Evolutionary conservation across 75 land plant species (phyloP).

Genomic region (Picea sitchensis): DNA sequence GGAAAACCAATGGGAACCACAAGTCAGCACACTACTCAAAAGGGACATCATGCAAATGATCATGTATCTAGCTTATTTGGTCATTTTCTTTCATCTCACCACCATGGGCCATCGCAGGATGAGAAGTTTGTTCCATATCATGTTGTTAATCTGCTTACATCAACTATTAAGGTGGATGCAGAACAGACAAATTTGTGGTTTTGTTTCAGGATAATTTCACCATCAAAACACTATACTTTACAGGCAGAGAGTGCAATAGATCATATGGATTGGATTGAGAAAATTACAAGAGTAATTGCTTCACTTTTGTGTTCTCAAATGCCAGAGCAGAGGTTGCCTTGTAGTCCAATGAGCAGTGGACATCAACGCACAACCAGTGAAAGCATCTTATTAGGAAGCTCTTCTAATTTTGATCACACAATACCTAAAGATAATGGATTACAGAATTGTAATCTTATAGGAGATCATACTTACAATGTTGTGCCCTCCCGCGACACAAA

Average conservation of each 20-base stretch:
- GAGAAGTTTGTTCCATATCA: conserved; percentile 93
- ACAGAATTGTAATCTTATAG: conserved; percentile 23
- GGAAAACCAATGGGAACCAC: conserved; percentile 54
- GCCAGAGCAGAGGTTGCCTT: conserved; percentile 56
- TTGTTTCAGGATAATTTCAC: conserved; percentile 95
- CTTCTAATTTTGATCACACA: conserved; percentile 62
- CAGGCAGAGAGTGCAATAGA: conserved; percentile 81
- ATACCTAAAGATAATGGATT: conserved; percentile 52
- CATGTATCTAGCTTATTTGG: conserved; percentile 67
- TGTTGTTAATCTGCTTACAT: conserved; percentile 89
- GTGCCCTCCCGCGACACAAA: too few species aligned
- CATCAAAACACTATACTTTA: conserved; percentile 86
- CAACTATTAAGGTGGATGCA: conserved; percentile 97
- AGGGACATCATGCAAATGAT: conserved; percentile 51
- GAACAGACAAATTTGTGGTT: conserved; percentile 95
- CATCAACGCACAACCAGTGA: conserved; percentile 75
- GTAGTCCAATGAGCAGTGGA: conserved; percentile 59
- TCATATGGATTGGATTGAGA: conserved; percentile 79
- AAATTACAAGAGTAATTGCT: conserved; percentile 74
- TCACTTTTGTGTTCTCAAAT: conserved; percentile 70
- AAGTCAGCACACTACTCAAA: conserved; percentile 17
- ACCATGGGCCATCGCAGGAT: conserved; percentile 75
- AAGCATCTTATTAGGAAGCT: conserved; percentile 72
- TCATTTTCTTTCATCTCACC: conserved; percentile 73
- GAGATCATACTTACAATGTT: not conserved